phyloP scores from a whole-genome alignment of 345 rosid species.

The Moricandia arvensis region DNA sequence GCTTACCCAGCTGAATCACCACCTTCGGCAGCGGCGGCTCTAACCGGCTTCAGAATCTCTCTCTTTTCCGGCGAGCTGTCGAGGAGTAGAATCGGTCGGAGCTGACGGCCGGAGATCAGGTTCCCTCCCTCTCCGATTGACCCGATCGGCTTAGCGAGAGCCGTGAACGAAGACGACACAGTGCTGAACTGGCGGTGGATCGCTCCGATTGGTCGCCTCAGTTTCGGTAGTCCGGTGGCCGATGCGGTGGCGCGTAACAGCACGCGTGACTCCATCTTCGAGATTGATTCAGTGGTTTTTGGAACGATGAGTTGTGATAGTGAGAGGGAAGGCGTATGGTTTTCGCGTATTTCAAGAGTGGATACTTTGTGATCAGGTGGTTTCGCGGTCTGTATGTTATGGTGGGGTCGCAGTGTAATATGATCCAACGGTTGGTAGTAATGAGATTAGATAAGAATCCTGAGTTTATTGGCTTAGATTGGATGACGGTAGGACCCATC shows the following conservation, averaged over 20 bases:
- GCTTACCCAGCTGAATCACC: constrained; percentile 98
- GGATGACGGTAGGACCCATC: constrained; percentile 32
- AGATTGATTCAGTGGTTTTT: background rate
- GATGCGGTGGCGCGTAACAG: constrained; percentile 52
- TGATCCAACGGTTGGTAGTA: constrained; percentile 14
- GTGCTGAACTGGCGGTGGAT: constrained; percentile 25
- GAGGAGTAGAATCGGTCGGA: constrained; percentile 64
- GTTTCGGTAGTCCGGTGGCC: constrained; percentile 43
- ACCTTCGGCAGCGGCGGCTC: constrained; percentile 74
- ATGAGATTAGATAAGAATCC: constrained; percentile 22
- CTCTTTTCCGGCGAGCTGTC: constrained; percentile 41
- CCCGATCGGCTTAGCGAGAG: constrained; percentile 47
- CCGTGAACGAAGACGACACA: constrained; percentile 6
- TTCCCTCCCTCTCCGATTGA: constrained; percentile 67
- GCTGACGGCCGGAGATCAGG: constrained; percentile 80
- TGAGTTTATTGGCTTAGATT: constrained; percentile 24
- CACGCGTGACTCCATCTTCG: constrained; percentile 80
- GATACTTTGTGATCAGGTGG: background rate
- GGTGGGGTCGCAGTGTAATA: background rate
- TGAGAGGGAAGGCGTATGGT: constrained; percentile 22
- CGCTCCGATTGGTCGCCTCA: constrained; percentile 40
- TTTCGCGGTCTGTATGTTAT: background rate
- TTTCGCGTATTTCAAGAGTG: constrained; percentile 5
- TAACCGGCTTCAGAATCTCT: constrained; percentile 49
- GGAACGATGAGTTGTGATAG: constrained; percentile 4